Evolutionary conservation across 177 flowering plant species (phyloP), one percentile per base, ranked within the genome.

Genomic region (Vitis hybrid): DNA sequence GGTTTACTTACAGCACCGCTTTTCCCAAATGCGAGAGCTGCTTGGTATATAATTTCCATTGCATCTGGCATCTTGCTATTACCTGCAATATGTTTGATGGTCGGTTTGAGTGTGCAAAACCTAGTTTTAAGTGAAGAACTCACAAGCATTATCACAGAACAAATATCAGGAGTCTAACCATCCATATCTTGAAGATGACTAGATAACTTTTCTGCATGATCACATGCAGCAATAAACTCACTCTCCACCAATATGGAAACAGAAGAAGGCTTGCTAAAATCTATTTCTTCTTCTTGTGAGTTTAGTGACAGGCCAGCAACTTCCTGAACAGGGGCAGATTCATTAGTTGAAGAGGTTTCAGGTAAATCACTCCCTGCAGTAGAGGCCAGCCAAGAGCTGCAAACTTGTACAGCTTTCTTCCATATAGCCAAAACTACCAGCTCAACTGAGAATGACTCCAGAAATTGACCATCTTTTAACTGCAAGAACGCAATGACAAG

Each of bases 51-150:
- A 29, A 83, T 76, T 61, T 84, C 82, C 80, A 86, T 82, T 22
- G 86, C 83, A 77, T 86, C 85, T 11, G 89, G 89, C 86, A 86
- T 81, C 75, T 82, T 80, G 16, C 77, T 73, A 61, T 68, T 45
- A 69, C 79, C 89, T 86, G 82, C 55, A 73, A 76, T 39, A 62
- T 62, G 62, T 69, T 50, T 50, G 50, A 58, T 2, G 20, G 22
- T 19, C 18, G 1, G 51, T 39, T 65, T 31, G 48, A 73, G 68
- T 60, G 10, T 58, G 22, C 31, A 63, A 53, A 65, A 22, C 29
- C 29, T 9, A 1, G 15, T 18, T 29, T 10, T 11, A 67, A 71
- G n/a, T 26, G 39, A 18, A 57, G 18, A 55, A 33, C 55, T n/a
- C 15, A 16, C 15, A 10, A 53, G 52, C 62, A 65, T 12, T 2